Conservation (phyloP, 1,284 basidiomycete species). For the Ceratobasidium papillatum region DNA sequence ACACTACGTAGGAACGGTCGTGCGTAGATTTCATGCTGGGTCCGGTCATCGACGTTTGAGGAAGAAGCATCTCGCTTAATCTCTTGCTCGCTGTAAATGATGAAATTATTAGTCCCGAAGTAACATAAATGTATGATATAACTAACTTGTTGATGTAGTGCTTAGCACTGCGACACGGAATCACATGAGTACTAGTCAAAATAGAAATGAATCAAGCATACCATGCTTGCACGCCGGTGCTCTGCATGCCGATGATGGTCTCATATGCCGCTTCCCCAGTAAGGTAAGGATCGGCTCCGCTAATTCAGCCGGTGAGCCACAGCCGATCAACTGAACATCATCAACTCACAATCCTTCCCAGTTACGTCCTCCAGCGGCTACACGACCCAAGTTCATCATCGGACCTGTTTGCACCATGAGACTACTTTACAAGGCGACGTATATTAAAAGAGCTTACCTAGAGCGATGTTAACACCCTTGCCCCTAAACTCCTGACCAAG, state of each 20-base stretch:
- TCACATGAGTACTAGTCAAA: neutral
- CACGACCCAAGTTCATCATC: conserved; percentile 76
- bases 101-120: neutral
- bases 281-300: conserved; percentile 77
- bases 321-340: neutral
- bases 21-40: conserved; percentile 76
- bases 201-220: neutral
- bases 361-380: conserved; percentile 70
- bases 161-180: conserved; percentile 62
- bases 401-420: conserved; percentile 58
- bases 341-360: conserved; percentile 76
- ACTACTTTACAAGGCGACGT: neutral
- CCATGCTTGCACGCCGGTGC: conserved; percentile 74
- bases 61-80: conserved; percentile 62
- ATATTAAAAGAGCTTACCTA: conserved; percentile 44
- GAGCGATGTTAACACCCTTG: conserved; percentile 76
- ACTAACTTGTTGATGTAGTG: conserved; percentile 64
- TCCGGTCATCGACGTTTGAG: conserved; percentile 80
- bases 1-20: conserved; percentile 77
- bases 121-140: neutral
- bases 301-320: neutral
- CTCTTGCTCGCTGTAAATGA: conserved; percentile 67
- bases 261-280: conserved; percentile 75
- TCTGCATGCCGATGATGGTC: conserved; percentile 78
- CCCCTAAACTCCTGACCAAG: conserved; percentile 81